Evolutionary conservation across 2,329 filamentous ascomycete genomes (phyloP), one percentile per base, ranked within the genome.

Genomic region (Phialophora verrucosa): DNA sequence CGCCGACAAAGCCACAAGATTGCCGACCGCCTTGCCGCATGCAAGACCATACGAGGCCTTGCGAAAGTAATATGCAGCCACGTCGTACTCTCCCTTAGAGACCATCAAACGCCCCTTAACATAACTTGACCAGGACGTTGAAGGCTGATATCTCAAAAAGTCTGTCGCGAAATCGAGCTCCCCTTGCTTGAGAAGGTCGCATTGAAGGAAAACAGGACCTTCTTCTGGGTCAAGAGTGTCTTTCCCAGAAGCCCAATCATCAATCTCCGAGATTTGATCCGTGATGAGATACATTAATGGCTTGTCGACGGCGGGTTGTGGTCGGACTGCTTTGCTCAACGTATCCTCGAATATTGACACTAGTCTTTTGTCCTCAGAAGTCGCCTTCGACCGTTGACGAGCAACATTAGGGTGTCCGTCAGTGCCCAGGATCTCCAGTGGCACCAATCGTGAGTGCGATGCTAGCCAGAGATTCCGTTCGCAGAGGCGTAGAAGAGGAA

Each of bases 41-140:
- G 80, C 79, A 78, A 73, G 29, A 67, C 68, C 65, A 73, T 91
- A 90, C 23, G 92, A 91, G 66, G 93, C 91, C 75, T 90, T 94
- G 71, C 88, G 89, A 78, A 99, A 97, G 74, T 88, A 87, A 31
- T 86, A 81, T 31, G 91, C 87, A 62, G 95, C 94, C 47, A 87
- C 83, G 65, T 87, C 85, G 75, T 89, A 89, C 74, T 96, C 90
- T 62, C 89, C 90, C 69, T 90, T 85, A 4, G 89, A 87, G 38
- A 98, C 82, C 70, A 87, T 85, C 57, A 96, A 84, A 32, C 95
- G 89, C 2, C 91, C 95, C 76, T 93, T 92, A 4, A 98, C 85
- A 75, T 99, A 99, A 5, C 81, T 84, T 14, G 85, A 81, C 88
- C 87, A 90, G 32, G 83, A 80, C 1, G 82, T 84, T 54, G 80